Percentiles rank a stretch among this genome's conserved stretches.
Evolutionary conservation across 345 rosid genomes (phyloP).

Genomic region (Brassica napus): Da-Ae NC_063442.1:41628501-41629000

Average conservation of each 20-base stretch:
- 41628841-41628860: conserved; percentile 38
- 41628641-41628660: background rate
- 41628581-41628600: background rate
- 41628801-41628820: conserved; percentile 36
- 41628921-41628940: background rate
- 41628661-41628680: background rate
- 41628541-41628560: background rate
- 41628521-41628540: background rate
- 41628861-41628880: conserved; percentile 34
- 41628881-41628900: background rate
- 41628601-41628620: background rate
- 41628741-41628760: background rate
- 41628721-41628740: background rate
- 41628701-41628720: background rate
- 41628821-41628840: conserved; percentile 35
- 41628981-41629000: conserved; percentile 33
- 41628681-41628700: background rate
- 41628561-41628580: background rate
- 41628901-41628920: background rate
- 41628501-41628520: background rate
- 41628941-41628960: background rate
- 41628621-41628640: background rate
- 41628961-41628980: conserved; percentile 16
- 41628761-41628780: conserved; percentile 28
- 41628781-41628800: conserved; percentile 11